phyloP scores from a whole-genome alignment of 768 basidiomycete species.

The Naganishia kalamii region DNA sequence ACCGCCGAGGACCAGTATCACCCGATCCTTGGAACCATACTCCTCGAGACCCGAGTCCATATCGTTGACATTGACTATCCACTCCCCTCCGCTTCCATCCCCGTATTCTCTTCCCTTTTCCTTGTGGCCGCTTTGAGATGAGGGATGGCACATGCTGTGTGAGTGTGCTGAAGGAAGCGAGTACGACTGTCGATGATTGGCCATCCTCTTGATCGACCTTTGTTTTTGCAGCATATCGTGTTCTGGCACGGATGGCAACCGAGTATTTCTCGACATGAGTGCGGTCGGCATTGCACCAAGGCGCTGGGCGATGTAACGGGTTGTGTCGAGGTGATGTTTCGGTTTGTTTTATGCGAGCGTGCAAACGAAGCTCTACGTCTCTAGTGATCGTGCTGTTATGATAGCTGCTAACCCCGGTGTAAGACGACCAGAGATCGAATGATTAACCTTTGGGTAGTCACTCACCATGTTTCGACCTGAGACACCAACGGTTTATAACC shows the following conservation, averaged over 20 bases:
- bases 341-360: too few species aligned
- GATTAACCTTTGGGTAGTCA: too few species aligned
- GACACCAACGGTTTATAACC: too few species aligned
- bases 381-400: too few species aligned
- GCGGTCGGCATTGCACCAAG: not conserved
- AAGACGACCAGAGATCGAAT: too few species aligned
- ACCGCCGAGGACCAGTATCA: constrained; percentile 7
- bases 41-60: not conserved
- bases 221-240: constrained; percentile 1
- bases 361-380: too few species aligned
- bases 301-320: not conserved
- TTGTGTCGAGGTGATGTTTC: too few species aligned
- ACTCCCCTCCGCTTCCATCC: not conserved
- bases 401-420: too few species aligned
- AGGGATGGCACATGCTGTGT: too few species aligned
- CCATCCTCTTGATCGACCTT: not conserved
- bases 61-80: not conserved
- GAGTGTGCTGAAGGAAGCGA: not conserved
- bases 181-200: not conserved
- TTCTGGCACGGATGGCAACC: constrained; percentile 5
- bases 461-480: too few species aligned
- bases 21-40: not conserved
- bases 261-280: not conserved
- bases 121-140: not conserved
- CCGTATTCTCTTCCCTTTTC: not conserved